Percentiles rank a stretch among this genome's conserved stretches.
Conservation (phyloP, 169 alveolate species). For the Plasmodium knowlesi region DNA sequence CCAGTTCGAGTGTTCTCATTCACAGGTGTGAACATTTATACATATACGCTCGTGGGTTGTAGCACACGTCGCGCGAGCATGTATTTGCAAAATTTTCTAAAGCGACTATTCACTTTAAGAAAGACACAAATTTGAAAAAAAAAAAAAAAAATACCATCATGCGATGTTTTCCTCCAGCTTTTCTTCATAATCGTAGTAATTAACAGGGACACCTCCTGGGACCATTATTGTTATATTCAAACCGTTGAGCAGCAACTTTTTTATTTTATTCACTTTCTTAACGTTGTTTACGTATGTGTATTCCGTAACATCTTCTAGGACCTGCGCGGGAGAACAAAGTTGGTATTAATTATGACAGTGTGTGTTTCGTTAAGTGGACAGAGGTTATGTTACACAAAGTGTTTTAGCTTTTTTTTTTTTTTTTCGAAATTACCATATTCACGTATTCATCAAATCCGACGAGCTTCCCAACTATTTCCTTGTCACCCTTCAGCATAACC, state of each 20-base stretch:
- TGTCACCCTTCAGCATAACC: conserved; percentile 91
- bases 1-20: not conserved
- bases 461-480: conserved; percentile 90
- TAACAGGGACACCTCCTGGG: conserved; percentile 88
- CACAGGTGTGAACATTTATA: not conserved
- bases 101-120: not conserved
- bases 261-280: conserved; percentile 83
- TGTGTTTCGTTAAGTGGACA: not conserved
- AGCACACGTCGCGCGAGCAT: not conserved
- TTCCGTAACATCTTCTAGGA: conserved; percentile 90
- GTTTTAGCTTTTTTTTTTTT: not conserved
- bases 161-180: conserved; percentile 64
- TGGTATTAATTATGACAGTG: not conserved
- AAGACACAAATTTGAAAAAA: conserved; percentile 12
- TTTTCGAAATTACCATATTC: conserved; percentile 86
- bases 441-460: conserved; percentile 96
- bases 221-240: conserved; percentile 88
- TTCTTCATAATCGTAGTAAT: conserved; percentile 76
- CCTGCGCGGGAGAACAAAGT: conserved; percentile 77
- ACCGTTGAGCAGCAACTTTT: conserved; percentile 86
- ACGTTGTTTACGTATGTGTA: conserved; percentile 85
- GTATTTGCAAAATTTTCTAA: not conserved
- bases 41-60: not conserved
- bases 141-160: not conserved
- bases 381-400: not conserved